Evolutionary conservation across 2,329 filamentous ascomycete genomes (phyloP), one percentile per base, ranked within the genome.

Genomic region (Fusarium sublunatum): DNA sequence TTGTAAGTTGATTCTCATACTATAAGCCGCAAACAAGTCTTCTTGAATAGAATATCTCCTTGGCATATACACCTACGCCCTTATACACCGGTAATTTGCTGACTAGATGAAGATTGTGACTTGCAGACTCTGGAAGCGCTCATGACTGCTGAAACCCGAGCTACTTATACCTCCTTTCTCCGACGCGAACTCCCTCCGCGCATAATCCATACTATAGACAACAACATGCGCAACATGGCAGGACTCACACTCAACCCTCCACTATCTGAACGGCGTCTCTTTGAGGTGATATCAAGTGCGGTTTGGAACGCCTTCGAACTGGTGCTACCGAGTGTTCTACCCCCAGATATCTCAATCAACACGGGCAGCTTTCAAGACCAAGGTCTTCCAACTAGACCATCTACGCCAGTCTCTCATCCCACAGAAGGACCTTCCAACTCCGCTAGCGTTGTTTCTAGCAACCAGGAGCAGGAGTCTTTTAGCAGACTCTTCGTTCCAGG

Each of bases 241-340:
- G 52, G 31, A 5, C 19, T 51, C 3, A 41, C 25, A 2, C 28
- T 26, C 3, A 53, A 35, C 7, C n/a, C 39, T 7, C 55, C 38
- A 6, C 7, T 60, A n/a, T 24, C 35, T 15, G 56, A 61, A 15
- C 46, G 44, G 6, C 41, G 25, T 8, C 22, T 65, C 0, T 61
- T 31, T 5, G 56, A 53, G 6, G 38, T 44, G 13, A 47, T 65
- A 9, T 31, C 34, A 2, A 32, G 25, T 6, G 57, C 60, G 4
- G 56, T 65, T 2, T 64, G 62, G 62, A 46, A 65, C 11, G 60
- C 51, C 6, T 52, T 65, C 22, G 62, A 65, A 19, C 19, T 19
- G 19, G 19, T 19, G 19, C 19, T 19, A 19, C 19, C 19, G 19
- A 19, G 19, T 19, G 19, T 19, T 19, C 19, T 19, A 19, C 19